A percentile compares a stretch with the other conserved stretches of the same genome.
Evolutionary conservation across 768 basidiomycete genomes (phyloP).

Genomic region (Calocybe indica): DNA sequence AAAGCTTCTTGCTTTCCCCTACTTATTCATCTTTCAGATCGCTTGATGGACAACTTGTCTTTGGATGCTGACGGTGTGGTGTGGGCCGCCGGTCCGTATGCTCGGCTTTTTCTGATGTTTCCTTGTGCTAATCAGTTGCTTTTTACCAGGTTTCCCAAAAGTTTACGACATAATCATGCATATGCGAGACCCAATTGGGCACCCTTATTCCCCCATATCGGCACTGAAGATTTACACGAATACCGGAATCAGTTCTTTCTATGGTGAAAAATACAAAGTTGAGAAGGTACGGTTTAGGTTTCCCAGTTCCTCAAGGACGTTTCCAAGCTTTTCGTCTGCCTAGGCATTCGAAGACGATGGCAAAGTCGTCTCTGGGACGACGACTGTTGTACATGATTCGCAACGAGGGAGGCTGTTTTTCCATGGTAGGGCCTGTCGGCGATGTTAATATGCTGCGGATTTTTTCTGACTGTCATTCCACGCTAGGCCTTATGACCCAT

Average conservation of each 20-base stretch:
- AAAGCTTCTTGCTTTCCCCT: not conserved
- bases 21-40: conserved; percentile 27
- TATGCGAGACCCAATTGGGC: conserved; percentile 32
- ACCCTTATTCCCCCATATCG: conserved; percentile 33
- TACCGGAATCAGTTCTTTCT: conserved; percentile 42
- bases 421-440: conserved; percentile 41
- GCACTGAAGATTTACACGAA: conserved; percentile 51
- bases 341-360: conserved; percentile 71
- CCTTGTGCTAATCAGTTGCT: too few relatives aligned
- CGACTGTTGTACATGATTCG: conserved; percentile 51
- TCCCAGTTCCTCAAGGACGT: not conserved
- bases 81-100: conserved; percentile 51
- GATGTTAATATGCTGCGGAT: too few relatives aligned
- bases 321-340: conserved; percentile 6
- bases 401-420: conserved; percentile 46
- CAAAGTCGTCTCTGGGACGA: conserved; percentile 45
- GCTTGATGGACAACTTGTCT: conserved; percentile 53
- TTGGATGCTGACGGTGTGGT: conserved; percentile 54
- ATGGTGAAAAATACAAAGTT: conserved; percentile 52
- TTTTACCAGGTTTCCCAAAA: conserved; percentile 36
- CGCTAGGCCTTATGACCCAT: too few relatives aligned
- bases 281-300: conserved; percentile 38
- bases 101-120: not conserved
- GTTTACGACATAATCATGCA: conserved; percentile 29
- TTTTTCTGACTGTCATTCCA: too few relatives aligned